These are phyloP conservation scores for Phytophthora multivora DNA, from an alignment of 352 stramenopile genomes.

Conservation along the genomic window DNA sequence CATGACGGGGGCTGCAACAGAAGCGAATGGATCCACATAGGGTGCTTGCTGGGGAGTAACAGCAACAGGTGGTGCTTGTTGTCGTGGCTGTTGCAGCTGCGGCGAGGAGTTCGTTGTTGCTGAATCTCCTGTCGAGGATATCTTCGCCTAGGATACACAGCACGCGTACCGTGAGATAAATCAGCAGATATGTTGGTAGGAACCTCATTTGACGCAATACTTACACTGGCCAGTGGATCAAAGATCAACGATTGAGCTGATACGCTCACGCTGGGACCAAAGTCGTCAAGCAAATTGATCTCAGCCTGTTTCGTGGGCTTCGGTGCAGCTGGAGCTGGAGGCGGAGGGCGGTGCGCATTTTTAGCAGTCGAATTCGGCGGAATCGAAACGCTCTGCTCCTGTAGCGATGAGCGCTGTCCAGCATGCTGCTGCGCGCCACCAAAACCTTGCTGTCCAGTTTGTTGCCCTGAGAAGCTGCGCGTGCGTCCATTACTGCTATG, in stretches of 20 bases:
- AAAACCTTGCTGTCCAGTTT: slow-evolving; percentile 24
- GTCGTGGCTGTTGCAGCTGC: slow-evolving; percentile 31
- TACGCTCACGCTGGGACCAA: slow-evolving; percentile 60
- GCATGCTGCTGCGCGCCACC: slow-evolving; percentile 17
- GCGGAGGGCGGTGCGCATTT: slow-evolving; percentile 15
- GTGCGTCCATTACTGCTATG: slow-evolving; percentile 31
- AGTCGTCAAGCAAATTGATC: slow-evolving; percentile 84
- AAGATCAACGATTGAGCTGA: slow-evolving; percentile 76
- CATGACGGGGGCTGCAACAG: slow-evolving; percentile 42
- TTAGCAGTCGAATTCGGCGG: slow-evolving; percentile 2
- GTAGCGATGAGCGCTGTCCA: slow-evolving; percentile 34
- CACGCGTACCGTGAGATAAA: slow-evolving; percentile 19
- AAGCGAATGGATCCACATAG: slow-evolving; percentile 72
- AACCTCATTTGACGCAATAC: slow-evolving; percentile 13
- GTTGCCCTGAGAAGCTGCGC: slow-evolving; percentile 34
- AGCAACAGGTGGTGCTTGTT: slow-evolving; percentile 14
- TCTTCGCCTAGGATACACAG: slow-evolving; percentile 34
- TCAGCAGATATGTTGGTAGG: slow-evolving; percentile 2
- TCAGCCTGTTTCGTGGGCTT: slow-evolving; percentile 56
- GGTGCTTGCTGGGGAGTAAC: slow-evolving; percentile 18
- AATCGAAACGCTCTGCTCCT: slow-evolving; percentile 27
- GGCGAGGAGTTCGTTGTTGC: slow-evolving; percentile 2
- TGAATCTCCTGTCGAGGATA: slow-evolving; percentile 19
- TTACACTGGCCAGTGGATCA: slow-evolving; percentile 68
- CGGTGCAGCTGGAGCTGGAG: slow-evolving; percentile 25